Evolutionary conservation across 2,329 filamentous ascomycete genomes (phyloP), one percentile per base, ranked within the genome.

Genomic region (Seiridium unicorne): DNA sequence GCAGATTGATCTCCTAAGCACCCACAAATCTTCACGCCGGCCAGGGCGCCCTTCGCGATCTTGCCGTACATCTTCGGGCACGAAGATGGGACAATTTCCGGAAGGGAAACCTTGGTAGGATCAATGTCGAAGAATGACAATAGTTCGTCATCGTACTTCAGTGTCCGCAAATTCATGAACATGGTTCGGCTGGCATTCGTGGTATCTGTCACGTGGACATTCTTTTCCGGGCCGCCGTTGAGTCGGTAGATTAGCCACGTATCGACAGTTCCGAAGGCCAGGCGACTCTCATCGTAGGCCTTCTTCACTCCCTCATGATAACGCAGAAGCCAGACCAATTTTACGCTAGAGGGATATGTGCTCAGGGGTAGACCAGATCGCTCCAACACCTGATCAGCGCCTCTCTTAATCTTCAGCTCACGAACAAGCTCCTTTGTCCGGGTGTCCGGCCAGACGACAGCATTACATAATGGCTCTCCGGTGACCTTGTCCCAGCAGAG

Each of bases 151-250:
- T 94, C 91, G 75, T 96, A 97, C 68, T 93, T 75, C 61, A 92
- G 81, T 9, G 88, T 93, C 67, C 87, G 83, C 58, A 97, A 81
- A 76, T 96, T 92, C 89, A 96, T 93, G 75, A 97, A 95, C 92
- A 96, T 96, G 62, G 93, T 97, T 70, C 93, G 83, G 57, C 90
- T 94, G 26, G 93, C 93, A 73, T 97, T 97, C 62, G 91, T 92
- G 53, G 89, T 87, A 73, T 97, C 93, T 0, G 93, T 95, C 60
- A 96, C 91, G 70, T 91, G 88, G 48, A 93, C 76, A 54, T 79
- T 77, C 56, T 83, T 85, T 61, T 85, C 81, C 38, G 79, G 81
- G 55, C 90, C 89, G 60, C 91, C 92, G 69, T 96, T 92, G 55
- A 97, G 84, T 68, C 89, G 88, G 78, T 92, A 96, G 58, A 96